Evolutionary conservation across 805 yeast genomes (phyloP).

Genomic region (Metschnikowia peoriensis): DNA sequence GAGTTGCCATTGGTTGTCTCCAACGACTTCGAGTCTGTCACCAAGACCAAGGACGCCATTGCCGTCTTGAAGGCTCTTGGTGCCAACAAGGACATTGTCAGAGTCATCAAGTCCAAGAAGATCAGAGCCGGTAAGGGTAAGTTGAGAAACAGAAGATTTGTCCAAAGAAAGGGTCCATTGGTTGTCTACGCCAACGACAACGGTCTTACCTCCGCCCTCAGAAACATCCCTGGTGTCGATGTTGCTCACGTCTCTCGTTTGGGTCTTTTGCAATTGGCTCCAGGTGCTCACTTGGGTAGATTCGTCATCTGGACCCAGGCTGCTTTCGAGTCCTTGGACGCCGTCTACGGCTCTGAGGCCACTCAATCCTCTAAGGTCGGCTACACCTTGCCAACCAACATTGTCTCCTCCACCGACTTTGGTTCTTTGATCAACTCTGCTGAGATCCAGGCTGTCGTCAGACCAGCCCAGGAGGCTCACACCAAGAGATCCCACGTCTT

Average conservation of each 20-base stretch:
- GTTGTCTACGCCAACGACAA: constrained; percentile 98
- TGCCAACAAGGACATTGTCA: constrained; percentile 97
- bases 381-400: constrained; percentile 91
- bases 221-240: constrained; percentile 99
- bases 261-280: constrained; percentile 97
- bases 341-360: constrained; percentile 93
- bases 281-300: constrained; percentile 99
- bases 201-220: constrained; percentile 97
- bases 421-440: constrained; percentile 98
- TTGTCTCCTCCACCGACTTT: constrained; percentile 92
- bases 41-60: constrained; percentile 98
- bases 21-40: constrained; percentile 85
- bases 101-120: constrained; percentile 98
- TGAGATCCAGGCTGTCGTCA: constrained; percentile 96
- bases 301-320: constrained; percentile 99
- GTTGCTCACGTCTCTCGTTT: constrained; percentile 87
- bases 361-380: constrained; percentile 81
- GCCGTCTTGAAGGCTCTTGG: constrained; percentile 97
- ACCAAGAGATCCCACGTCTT: constrained; percentile 98
- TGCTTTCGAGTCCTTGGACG: constrained; percentile 95
- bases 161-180: constrained; percentile 99
- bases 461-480: constrained; percentile 92
- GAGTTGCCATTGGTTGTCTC: constrained; percentile 98
- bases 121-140: constrained; percentile 99
- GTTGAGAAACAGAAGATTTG: constrained; percentile 98